Conservation (phyloP, 495 filamentous ascomycete species). For the Aspergillus egyptiacus region DNA sequence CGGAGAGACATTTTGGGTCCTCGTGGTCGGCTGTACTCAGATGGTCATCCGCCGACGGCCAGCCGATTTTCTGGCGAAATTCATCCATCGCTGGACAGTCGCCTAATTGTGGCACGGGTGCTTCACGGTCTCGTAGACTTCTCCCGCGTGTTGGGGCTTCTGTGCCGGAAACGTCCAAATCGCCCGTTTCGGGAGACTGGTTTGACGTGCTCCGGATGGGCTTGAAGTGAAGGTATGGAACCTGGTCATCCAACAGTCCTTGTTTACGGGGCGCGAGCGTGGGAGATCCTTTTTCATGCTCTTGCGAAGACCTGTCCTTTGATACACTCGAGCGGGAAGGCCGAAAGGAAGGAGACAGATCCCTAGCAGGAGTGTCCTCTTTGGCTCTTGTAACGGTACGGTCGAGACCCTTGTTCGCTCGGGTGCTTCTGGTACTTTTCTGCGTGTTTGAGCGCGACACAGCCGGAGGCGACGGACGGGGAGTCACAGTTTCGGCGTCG, state of each 20-base stretch:
- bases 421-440: conserved; percentile 3
- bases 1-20: conserved; percentile 47
- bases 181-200: conserved; percentile 8
- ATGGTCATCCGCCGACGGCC: conserved; percentile 32
- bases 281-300: background rate
- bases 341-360: background rate
- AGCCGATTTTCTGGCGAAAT: conserved; percentile 38
- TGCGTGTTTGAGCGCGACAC: conserved; percentile 27
- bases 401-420: background rate
- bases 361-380: background rate
- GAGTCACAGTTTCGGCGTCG: conserved; percentile 55
- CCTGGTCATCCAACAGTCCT: background rate
- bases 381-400: background rate
- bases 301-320: background rate
- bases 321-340: background rate
- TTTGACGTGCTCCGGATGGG: conserved; percentile 2
- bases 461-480: conserved; percentile 35
- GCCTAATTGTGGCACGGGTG: conserved; percentile 21
- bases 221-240: background rate
- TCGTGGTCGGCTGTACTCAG: conserved; percentile 29
- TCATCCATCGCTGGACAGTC: conserved; percentile 32
- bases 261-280: background rate
- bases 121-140: conserved; percentile 32
- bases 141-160: conserved; percentile 28
- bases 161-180: conserved; percentile 18